Base-by-base conservation (phyloP, 1,284 basidiomycete genomes). In the Cerioporus squamosus region DNA sequence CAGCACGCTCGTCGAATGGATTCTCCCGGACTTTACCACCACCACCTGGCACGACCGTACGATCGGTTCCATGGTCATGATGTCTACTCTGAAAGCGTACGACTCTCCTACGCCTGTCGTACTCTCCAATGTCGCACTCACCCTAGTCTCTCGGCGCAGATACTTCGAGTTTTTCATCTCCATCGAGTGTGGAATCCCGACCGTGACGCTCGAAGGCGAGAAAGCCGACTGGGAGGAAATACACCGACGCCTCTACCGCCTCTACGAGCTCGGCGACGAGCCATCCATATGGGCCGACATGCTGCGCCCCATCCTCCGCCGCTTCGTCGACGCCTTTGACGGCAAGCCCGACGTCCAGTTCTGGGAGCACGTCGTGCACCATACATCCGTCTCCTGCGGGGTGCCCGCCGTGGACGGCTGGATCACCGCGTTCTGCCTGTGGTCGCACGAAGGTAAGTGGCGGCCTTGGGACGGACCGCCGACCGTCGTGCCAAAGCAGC, bases 1-100 rank as follows among this genome's bases (percentile, higher is more conserved):
- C 57, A 68, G 72, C 1, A 59, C 62, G 0, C 59, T 83, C 4
- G 70, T 69, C 3, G 69, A 74, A 0, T 81, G 80, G 79, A 74
- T 80, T 26, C 68, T 76, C 9, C 81, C 82, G 0, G 62, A 72
- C 31, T 83, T 82, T 64, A 72, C 77, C 8, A 83, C 81, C 1
- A 83, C 81, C 3, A 80, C 78, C 0, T 8, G 26, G 0, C 72
- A 68, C 17, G 82, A 84, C 52, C 75, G 66, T 3, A 71, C 73
- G 7, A 69, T 77, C 5, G 74, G 69, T 20, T 71, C 78, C 1
- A 72, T 81, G n/a, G 62, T 77, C 33, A 75, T 80, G 76, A 81
- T 83, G 79, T 68, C 77, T 2, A 76, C 72, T 15, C 66, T 79
- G 62, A 76, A 79, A 52, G 53, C 70, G 55, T 60, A 39, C 26